Conservation (phyloP, 352 stramenopile genomes). For the Phytophthora idaei region DNA sequence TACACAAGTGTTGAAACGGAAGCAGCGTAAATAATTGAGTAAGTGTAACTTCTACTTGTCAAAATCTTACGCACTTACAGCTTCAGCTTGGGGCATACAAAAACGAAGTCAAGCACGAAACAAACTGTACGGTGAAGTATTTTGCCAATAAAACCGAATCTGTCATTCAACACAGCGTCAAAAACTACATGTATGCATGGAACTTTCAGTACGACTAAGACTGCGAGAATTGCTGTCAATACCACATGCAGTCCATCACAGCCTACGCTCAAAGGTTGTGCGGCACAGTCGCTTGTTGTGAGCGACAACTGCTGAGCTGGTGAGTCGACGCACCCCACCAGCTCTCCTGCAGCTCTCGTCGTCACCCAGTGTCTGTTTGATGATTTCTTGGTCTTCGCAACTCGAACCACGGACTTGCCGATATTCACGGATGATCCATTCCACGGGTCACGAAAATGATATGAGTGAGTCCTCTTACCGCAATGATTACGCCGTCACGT, state of each 20-base stretch:
- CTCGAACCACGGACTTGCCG: not conserved
- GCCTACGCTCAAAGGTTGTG: slow-evolving; percentile 7
- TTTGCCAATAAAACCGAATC: not conserved
- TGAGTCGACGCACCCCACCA: slow-evolving; percentile 8
- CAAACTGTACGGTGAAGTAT: no score
- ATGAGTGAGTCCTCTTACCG: slow-evolving; percentile 15
- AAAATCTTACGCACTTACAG: not conserved
- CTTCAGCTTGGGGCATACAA: slow-evolving; percentile 12
- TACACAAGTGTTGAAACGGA: slow-evolving; percentile 7
- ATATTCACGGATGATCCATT: slow-evolving; percentile 13
- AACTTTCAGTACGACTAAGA: slow-evolving; percentile 14
- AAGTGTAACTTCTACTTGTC: not conserved
- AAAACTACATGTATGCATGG: not conserved
- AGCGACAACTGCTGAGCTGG: not conserved
- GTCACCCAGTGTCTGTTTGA: not conserved
- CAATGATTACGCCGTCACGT: slow-evolving; percentile 20
- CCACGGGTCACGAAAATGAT: slow-evolving; percentile 16
- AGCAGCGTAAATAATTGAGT: not conserved
- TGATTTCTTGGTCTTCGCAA: slow-evolving; percentile 2
- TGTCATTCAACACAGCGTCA: not conserved
- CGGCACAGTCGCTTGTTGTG: not conserved
- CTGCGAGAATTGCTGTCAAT: slow-evolving; percentile 8
- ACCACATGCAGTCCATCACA: slow-evolving; percentile 12
- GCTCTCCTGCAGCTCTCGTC: slow-evolving; percentile 3
- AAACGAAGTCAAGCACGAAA: not conserved